Conservation (phyloP, 176 grass and related monocot species). For the Echinochloa phyllopogon region DNA sequence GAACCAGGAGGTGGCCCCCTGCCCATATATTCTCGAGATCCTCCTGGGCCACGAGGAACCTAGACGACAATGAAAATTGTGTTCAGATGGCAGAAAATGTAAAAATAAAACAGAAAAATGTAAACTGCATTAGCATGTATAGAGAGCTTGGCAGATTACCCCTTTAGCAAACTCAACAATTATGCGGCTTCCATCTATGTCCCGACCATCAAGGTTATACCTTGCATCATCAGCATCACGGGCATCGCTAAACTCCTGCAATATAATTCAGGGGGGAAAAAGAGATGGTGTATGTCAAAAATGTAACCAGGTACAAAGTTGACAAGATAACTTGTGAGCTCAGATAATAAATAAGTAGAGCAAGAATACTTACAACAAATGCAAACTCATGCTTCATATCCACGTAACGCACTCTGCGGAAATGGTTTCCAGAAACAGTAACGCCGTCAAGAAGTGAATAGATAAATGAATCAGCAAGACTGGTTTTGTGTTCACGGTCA, state of each 20-base stretch:
- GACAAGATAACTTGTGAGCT: not conserved
- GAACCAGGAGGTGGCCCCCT: slow-evolving; percentile 89
- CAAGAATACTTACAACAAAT: slow-evolving; percentile 86
- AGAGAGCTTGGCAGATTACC: slow-evolving; percentile 53
- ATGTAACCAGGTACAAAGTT: not conserved
- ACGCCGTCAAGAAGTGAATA: slow-evolving; percentile 58
- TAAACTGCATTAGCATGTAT: slow-evolving; percentile 5
- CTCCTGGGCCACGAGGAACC: slow-evolving; percentile 80
- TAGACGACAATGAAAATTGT: slow-evolving; percentile 17
- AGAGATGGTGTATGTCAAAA: slow-evolving; percentile 13
- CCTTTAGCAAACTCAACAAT: slow-evolving; percentile 93
- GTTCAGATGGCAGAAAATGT: not conserved
- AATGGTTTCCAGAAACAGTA: slow-evolving; percentile 70
- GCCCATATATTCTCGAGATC: slow-evolving; percentile 80
- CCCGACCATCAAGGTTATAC: slow-evolving; percentile 88
- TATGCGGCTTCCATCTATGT: slow-evolving; percentile 86
- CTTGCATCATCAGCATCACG: slow-evolving; percentile 97
- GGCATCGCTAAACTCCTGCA: slow-evolving; percentile 83
- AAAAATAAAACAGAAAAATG: not conserved
- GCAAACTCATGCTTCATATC: slow-evolving; percentile 99
- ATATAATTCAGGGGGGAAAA: slow-evolving; percentile 30
- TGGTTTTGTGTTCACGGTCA: no score
- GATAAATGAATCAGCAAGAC: slow-evolving; percentile 53
- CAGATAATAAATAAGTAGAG: not conserved
- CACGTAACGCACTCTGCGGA: slow-evolving; percentile 95